Evolutionary conservation across 305 asterid genomes (phyloP), one percentile per base, ranked within the genome.

Genomic region (Solanum hybrid): DNA sequence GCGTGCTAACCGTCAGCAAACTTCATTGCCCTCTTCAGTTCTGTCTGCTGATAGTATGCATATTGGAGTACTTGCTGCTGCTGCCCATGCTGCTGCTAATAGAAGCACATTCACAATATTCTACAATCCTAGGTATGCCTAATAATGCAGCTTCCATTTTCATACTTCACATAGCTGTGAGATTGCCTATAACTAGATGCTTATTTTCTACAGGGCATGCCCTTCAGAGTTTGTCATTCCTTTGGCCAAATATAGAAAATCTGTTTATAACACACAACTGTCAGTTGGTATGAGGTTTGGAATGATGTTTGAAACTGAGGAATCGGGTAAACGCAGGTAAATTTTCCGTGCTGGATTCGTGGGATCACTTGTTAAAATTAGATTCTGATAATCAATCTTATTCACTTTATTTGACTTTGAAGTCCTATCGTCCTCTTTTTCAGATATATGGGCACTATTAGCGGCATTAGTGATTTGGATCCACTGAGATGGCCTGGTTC

Each of bases 41-140:
- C 93, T 97, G 56, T 97, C 99, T 31, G 97, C 98, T 51, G 99
- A 97, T 89, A 97, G 99, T 92, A 97, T 97, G 99, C 99, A 97
- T 91, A 96, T 97, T 14, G 99, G 99, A 86, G 96, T 97, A 89
- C 97, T 97, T 34, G 98, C 99, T 64, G 98, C 99, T 32, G 99
- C 99, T 34, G 98, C 99, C 90, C 99, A 97, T 92, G 98, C 99
- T 86, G 96, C 99, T 56, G 95, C 98, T 90, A 97, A 94, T 90
- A 89, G 97, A 92, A 97, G 91, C 91, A 93, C 98, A 0, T 97
- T 97, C 90, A 93, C 98, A 0, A 93, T 97, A 89, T 97, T 97
- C 90, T 96, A 96, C 92, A 97, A 96, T 91, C 99, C 99, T n/a
- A 96, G 99, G 99, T 95, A 90, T 27, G 32, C 34, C n/a, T 38